These are phyloP conservation scores for Aspergillus transmontanensis DNA, from an alignment of 2,329 filamentous ascomycete species.

Conservation along the genomic window DNA sequence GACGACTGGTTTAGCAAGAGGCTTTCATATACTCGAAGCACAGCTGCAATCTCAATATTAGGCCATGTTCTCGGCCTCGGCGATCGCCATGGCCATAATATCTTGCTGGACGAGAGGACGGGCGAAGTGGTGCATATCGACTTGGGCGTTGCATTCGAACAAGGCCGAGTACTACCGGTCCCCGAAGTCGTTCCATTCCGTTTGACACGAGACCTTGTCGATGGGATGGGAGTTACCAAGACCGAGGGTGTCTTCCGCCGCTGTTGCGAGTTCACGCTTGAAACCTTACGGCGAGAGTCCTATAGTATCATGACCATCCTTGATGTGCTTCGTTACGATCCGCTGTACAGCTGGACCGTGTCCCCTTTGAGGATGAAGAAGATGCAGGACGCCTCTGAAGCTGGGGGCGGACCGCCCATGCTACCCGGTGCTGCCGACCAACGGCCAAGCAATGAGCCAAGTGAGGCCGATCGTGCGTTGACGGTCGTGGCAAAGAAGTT, in stretches of 20 bases:
- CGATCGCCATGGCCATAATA: constrained; percentile 95
- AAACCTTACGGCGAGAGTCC: constrained; percentile 90
- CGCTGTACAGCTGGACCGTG: constrained; percentile 92
- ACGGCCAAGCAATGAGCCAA: constrained; percentile 57
- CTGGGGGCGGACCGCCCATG: constrained; percentile 40
- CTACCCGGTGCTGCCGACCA: constrained; percentile 35
- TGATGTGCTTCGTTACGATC: constrained; percentile 97
- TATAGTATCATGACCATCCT: constrained; percentile 99
- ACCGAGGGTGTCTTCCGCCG: constrained; percentile 95
- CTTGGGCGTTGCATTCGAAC: constrained; percentile 94
- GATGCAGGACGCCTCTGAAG: constrained; percentile 62
- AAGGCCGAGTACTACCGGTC: constrained; percentile 89
- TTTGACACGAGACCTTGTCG: constrained; percentile 89
- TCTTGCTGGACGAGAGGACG: constrained; percentile 83
- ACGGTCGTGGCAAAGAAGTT: constrained; percentile 96
- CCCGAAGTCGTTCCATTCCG: constrained; percentile 96
- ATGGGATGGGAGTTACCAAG: constrained; percentile 93
- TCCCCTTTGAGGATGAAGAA: constrained; percentile 68
- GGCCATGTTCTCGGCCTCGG: constrained; percentile 91
- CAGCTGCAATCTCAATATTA: constrained; percentile 91
- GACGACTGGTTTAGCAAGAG: constrained; percentile 94
- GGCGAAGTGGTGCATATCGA: constrained; percentile 98
- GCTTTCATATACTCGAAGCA: constrained; percentile 88
- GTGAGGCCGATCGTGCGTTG: constrained; percentile 87
- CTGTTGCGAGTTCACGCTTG: constrained; percentile 97